phyloP scores from a whole-genome alignment of 345 rosid species.

The Clausena lansium region DNA sequence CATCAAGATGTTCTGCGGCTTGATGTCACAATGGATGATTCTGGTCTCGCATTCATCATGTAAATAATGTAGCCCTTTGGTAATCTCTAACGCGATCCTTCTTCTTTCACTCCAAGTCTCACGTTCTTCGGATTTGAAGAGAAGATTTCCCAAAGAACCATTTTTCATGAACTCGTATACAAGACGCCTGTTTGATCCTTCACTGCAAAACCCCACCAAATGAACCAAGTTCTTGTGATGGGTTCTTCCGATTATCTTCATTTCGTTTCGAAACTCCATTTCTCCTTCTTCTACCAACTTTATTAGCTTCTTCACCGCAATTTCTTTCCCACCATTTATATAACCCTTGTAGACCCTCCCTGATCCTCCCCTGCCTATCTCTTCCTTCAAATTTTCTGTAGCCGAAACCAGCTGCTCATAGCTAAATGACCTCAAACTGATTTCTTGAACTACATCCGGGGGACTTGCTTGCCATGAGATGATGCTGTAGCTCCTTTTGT shows the following conservation, averaged over 20 bases:
- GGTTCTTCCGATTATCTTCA: background rate
- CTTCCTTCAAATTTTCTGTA: conserved; percentile 19
- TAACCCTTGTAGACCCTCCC: conserved; percentile 10
- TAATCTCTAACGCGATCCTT: background rate
- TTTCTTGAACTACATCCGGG: background rate
- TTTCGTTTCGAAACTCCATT: background rate
- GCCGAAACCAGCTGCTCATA: conserved; percentile 1
- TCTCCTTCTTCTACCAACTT: background rate
- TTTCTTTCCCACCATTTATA: background rate
- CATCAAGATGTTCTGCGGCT: conserved; percentile 8
- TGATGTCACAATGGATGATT: conserved; percentile 21
- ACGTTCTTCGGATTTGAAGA: background rate
- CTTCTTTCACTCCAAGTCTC: background rate
- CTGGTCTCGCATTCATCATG: conserved; percentile 9
- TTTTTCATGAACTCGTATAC: background rate
- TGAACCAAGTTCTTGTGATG: background rate
- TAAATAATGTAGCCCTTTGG: conserved; percentile 7
- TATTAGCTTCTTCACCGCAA: conserved; percentile 13
- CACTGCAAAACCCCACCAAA: background rate
- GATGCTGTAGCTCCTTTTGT: background rate
- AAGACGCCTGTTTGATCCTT: conserved; percentile 1
- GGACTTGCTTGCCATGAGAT: background rate
- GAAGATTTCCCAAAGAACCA: background rate
- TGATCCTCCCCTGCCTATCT: conserved; percentile 18
- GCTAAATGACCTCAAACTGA: conserved; percentile 8